Evolutionary conservation across 345 rosid genomes (phyloP), one percentile per base, ranked within the genome.

Genomic region (Abelmoschus esculentus): DNA sequence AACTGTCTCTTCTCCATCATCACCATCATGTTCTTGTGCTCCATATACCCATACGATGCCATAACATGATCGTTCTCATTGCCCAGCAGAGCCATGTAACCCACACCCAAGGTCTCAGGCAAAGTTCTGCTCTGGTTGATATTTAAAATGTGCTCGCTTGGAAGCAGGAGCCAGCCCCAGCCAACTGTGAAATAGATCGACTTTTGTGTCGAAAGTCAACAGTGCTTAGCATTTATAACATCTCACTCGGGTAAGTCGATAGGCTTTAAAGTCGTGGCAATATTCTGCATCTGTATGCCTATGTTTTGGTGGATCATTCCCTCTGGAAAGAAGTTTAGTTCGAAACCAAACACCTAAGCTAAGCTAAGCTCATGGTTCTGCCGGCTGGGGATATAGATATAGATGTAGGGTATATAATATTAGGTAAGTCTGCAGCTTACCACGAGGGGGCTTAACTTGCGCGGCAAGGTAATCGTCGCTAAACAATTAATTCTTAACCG

Each of bases 1-100:
- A 87, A 29, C 77, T 86, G 92, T 67, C 98, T 79, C 89, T 90
- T 90, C 88, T 90, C 96, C 82, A 86, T 80, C 82, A 84, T 76
- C 79, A 70, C 73, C 79, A 67, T 61, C 59, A 54, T 54, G 59
- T 54, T 19, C 13, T 19, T 54, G 14, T 54, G 59, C 59, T 54
- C 59, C 59, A 18, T 54, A 19, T 54, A 54, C 28, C 59, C 59
- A 54, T 54, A 9, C 4, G 26, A 17, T 19, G 58, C 19, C 9
- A 19, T 54, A 54, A 54, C 6, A 54, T 54, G 28, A 54, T 54
- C 58, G 12, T 54, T 54, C 3, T 19, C 29, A 54, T 29, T 8
- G 3, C 58, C 19, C 12, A 54, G 4, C 28, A 54, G 29, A 54
- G 29, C 29, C 58, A 18, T 54, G 15, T 17, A 15, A 6, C 13